Conservation (phyloP, 306 rosid genomes). For the Dicorynia guianensis region DNA sequence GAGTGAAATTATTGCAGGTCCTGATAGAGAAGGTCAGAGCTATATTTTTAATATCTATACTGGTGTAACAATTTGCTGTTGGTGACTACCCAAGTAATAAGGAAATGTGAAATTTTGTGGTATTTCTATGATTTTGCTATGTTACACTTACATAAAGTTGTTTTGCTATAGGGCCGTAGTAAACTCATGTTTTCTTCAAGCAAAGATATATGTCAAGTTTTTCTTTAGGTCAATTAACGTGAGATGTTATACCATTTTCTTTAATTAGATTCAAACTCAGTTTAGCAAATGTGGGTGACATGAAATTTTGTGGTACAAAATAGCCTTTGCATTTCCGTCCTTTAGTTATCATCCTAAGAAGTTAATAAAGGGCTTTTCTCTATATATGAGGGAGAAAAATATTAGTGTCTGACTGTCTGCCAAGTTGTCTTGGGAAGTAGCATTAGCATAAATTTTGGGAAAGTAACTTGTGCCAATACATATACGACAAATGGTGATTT, state of each 20-base stretch:
- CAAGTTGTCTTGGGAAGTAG: slow-evolving; percentile 12
- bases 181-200: slow-evolving; percentile 25
- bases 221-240: not conserved
- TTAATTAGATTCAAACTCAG: slow-evolving; percentile 11
- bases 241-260: slow-evolving; percentile 20
- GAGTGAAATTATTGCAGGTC: slow-evolving; percentile 73
- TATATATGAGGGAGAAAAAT: slow-evolving; percentile 10
- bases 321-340: not conserved
- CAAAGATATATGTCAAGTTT: slow-evolving; percentile 36
- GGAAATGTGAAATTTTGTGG: slow-evolving; percentile 15
- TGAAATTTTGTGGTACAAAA: slow-evolving; percentile 26
- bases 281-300: slow-evolving; percentile 14
- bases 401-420: not conserved
- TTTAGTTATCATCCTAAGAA: not conserved
- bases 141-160: slow-evolving; percentile 17
- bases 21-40: slow-evolving; percentile 65
- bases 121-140: slow-evolving; percentile 7
- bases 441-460: slow-evolving; percentile 18
- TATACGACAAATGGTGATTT: not conserved
- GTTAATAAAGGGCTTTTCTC: slow-evolving; percentile 7
- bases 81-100: not conserved
- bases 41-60: slow-evolving; percentile 25
- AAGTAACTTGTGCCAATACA: slow-evolving; percentile 20
- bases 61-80: slow-evolving; percentile 15
- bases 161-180: not conserved